A percentile compares a stretch with the other conserved stretches of the same genome.
These are phyloP conservation scores for Trichophaea hybrida DNA, from an alignment of 2,329 filamentous ascomycete species.

Conservation along the genomic window DNA sequence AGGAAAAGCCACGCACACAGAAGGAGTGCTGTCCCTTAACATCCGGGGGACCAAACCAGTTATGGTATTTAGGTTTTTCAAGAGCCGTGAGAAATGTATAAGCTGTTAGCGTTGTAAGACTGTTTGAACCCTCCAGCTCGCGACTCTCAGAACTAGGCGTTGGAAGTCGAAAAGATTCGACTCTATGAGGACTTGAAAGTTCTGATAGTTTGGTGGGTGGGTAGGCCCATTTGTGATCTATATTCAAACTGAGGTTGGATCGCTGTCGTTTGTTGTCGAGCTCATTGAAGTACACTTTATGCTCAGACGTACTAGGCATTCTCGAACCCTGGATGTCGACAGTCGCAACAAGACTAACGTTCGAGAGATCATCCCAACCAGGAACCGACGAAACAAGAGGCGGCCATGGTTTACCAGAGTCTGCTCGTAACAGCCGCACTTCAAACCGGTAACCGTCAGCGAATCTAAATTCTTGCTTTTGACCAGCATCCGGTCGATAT, in stretches of 20 bases:
- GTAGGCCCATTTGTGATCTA: neutral
- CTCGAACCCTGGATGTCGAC: slow-evolving; percentile 1
- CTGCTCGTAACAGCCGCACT: neutral
- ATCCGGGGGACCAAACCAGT: slow-evolving; percentile 11
- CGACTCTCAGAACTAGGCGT: neutral
- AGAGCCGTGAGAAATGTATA: slow-evolving; percentile 14
- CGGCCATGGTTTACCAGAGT: neutral
- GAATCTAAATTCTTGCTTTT: neutral
- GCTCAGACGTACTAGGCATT: slow-evolving; percentile 10
- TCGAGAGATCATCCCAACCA: neutral
- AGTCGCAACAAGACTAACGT: neutral
- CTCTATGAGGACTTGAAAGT: neutral
- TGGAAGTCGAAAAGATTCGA: neutral
- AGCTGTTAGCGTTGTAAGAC: slow-evolving; percentile 1
- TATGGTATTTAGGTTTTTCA: slow-evolving; percentile 7
- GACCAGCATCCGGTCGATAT: too few relatives aligned
- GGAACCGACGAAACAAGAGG: neutral
- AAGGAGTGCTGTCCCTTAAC: slow-evolving; percentile 15
- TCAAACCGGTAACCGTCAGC: neutral
- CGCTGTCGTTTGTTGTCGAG: too few relatives aligned
- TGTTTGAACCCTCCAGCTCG: neutral
- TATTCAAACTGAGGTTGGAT: neutral
- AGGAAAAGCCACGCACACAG: slow-evolving; percentile 15
- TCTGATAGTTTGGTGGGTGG: neutral
- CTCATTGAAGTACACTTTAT: neutral